Evolutionary conservation across 306 rosid species (phyloP), one percentile per base, ranked within the genome.

Genomic region (Glycine soja): DNA sequence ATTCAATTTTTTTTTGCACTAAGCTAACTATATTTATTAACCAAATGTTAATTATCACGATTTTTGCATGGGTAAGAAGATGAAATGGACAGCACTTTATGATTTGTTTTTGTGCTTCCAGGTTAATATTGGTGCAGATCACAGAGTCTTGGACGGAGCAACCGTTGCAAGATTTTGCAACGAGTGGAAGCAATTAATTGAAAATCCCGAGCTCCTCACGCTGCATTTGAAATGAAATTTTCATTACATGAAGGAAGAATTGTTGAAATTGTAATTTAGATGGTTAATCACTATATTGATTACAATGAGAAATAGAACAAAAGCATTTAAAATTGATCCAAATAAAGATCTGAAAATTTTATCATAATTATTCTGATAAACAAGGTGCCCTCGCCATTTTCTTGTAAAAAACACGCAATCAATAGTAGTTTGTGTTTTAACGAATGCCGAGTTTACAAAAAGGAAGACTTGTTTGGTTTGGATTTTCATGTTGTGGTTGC

Each of bases 81-180:
- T 78, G 83, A 72, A 81, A 59, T 67, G 13, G 51, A 38, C 43
- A 38, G 43, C 43, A 38, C 43, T 38, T 38, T 38, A 38, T 83
- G 45, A 78, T 73, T 68, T 9, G 8, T 57, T 67, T 46, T 30
- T 62, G 6, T 57, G 72, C 40, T 19, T 77, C 69, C 92, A 95
- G 99, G 90, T 90, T 32, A 95, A 95, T 84, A 83, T 95, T 77
- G 98, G 99, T 6, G 97, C 99, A 7, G 97, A 95, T 86, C 99
- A 95, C 70, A 88, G 99, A 86, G 99, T 95, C 13, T 73, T 95
- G 89, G 99, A 95, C 38, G 97, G 99, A 87, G 99, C 98, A 80
- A 93, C 98, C 5, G 98, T 95, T 72, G 97, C 98, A 30, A 91
- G 91, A 57, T 93, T 95, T 74, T 95, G 99, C 81, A 87, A 86